phyloP scores from a whole-genome alignment of 345 rosid genomes.

The Heritiera littoralis region DNA sequence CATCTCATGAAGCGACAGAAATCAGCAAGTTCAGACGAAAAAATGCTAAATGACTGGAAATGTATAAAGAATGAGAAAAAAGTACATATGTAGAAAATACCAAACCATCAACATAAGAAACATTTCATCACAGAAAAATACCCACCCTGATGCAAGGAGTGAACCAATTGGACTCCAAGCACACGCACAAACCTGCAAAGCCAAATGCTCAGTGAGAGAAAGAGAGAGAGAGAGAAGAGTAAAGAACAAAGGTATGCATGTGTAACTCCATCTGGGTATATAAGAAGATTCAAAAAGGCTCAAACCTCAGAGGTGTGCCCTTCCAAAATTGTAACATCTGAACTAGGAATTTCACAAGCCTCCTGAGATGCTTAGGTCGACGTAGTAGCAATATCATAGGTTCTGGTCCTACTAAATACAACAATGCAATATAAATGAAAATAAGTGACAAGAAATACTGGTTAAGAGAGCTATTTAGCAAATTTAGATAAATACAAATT shows the following conservation, averaged over 20 bases:
- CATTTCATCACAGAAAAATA: constrained; percentile 25
- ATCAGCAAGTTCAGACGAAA: not conserved
- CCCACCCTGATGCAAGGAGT: constrained; percentile 98
- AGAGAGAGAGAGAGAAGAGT: not conserved
- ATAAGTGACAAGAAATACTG: not conserved
- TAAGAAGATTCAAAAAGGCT: constrained; percentile 3
- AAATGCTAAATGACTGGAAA: not conserved
- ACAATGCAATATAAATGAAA: not conserved
- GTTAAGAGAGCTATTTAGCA: not conserved
- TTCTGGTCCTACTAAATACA: constrained; percentile 49
- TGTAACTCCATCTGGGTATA: not conserved
- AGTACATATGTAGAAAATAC: not conserved
- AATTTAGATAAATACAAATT: not conserved
- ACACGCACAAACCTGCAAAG: constrained; percentile 89
- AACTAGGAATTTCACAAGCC: constrained; percentile 67
- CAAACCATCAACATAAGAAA: constrained; percentile 14
- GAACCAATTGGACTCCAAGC: constrained; percentile 99
- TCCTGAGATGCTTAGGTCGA: constrained; percentile 50
- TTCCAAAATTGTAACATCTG: constrained; percentile 87
- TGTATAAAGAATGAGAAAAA: not conserved
- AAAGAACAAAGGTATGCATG: not conserved
- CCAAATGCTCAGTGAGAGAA: constrained; percentile 9
- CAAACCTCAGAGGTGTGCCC: constrained; percentile 98
- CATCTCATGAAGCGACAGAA: constrained; percentile 9
- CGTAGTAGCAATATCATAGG: constrained; percentile 64